These are phyloP conservation scores for Centrapalus pauciflorus DNA, from an alignment of 129 eudicot genomes.

Conservation along the genomic window DNA sequence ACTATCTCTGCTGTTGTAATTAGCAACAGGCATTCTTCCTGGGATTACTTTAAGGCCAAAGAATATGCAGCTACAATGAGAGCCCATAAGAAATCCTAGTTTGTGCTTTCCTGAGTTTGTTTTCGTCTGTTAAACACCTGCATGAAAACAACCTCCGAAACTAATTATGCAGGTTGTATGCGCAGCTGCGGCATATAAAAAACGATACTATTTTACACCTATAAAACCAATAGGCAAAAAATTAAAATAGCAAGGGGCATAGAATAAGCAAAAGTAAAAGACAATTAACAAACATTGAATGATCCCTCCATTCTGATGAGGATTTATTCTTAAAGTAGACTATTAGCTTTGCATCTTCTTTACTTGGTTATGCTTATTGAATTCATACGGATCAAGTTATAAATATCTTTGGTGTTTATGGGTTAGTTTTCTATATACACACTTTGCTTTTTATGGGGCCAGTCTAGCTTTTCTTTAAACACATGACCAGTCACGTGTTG, in stretches of 20 bases:
- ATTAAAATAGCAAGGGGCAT: conserved; percentile 12
- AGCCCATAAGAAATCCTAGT: not conserved
- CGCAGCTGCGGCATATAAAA: conserved; percentile 1
- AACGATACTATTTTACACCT: not conserved
- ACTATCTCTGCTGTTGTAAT: not conserved
- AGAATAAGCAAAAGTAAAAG: conserved; percentile 15
- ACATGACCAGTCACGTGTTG: conserved; percentile 15
- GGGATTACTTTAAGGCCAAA: not conserved
- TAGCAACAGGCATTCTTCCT: conserved; percentile 17
- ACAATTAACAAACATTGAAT: conserved; percentile 9
- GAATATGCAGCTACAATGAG: not conserved
- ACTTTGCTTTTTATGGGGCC: conserved; percentile 14
- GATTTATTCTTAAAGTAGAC: conserved; percentile 23
- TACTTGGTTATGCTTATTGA: conserved; percentile 20
- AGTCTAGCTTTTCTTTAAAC: conserved; percentile 4
- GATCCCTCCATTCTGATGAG: conserved; percentile 8
- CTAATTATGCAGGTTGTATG: conserved; percentile 9
- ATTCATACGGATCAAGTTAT: not conserved
- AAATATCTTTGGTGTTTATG: conserved; percentile 12
- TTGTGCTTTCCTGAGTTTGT: conserved; percentile 15
- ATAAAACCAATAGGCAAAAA: not conserved
- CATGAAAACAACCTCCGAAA: conserved; percentile 17
- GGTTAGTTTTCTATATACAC: not conserved
- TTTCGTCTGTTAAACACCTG: conserved; percentile 55
- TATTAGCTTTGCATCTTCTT: conserved; percentile 24